A percentile compares a stretch with the other conserved stretches of the same genome.
These are phyloP conservation scores for Mycena maculata DNA, from an alignment of 768 basidiomycete species.

Conservation along the genomic window DNA sequence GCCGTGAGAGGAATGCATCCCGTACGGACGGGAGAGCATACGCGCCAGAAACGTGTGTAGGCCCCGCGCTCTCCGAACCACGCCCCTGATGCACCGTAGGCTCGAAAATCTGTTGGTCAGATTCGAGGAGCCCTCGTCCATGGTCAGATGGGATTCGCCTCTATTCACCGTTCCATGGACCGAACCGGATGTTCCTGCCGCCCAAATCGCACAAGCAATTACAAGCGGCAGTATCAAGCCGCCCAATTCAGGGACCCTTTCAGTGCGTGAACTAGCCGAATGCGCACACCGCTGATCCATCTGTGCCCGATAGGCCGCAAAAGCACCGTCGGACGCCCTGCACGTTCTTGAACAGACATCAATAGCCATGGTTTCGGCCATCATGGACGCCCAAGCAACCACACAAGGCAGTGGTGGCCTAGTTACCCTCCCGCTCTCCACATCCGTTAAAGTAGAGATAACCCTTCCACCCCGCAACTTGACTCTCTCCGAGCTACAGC, in stretches of 20 bases:
- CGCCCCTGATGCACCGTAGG: constrained; percentile 49
- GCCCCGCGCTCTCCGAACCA: neutral
- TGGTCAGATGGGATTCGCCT: constrained; percentile 99
- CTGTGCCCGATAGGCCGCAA: constrained; percentile 64
- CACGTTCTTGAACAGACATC: constrained; percentile 87
- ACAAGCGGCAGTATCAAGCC: constrained; percentile 86
- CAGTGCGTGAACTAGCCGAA: constrained; percentile 56
- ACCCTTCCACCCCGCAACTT: constrained; percentile 76
- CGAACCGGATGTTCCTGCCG: constrained; percentile 72
- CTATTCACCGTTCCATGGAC: constrained; percentile 87
- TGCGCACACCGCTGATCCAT: constrained; percentile 4
- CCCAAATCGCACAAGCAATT: constrained; percentile 84
- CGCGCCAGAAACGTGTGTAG: constrained; percentile 75
- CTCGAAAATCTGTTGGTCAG: constrained; percentile 88
- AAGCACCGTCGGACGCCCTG: constrained; percentile 90
- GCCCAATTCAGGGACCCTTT: constrained; percentile 85
- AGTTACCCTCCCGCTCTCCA: constrained; percentile 58
- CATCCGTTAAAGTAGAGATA: constrained; percentile 58
- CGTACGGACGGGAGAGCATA: constrained; percentile 67
- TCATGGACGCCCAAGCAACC: constrained; percentile 72
- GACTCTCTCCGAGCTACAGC: constrained; percentile 89
- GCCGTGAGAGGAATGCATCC: constrained; percentile 77
- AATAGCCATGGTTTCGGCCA: constrained; percentile 72
- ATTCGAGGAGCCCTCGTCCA: constrained; percentile 96
- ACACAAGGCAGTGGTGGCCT: constrained; percentile 65